Conservation (phyloP, 2,329 filamentous ascomycete genomes). For the Madurella fahalii region DNA sequence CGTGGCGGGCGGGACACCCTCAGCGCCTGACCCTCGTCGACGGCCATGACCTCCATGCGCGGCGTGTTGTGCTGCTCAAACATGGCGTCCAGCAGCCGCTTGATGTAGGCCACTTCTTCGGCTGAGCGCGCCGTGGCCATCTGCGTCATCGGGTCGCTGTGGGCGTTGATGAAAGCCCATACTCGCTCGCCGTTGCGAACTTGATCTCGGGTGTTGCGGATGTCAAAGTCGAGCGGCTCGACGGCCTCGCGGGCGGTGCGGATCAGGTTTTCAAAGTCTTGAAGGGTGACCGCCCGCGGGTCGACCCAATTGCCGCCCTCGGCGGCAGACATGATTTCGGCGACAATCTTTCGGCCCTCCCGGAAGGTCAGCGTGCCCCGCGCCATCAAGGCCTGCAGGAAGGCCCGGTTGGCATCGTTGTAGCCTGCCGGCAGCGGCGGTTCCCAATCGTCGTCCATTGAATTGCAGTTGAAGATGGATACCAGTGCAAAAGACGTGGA, state of each 20-base stretch:
- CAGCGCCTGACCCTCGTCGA: conserved; percentile 74
- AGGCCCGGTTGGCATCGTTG: conserved; percentile 71
- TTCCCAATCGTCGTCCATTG: conserved; percentile 30
- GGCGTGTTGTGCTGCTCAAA: conserved; percentile 83
- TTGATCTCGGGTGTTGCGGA: conserved; percentile 72
- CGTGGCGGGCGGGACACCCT: conserved; percentile 57
- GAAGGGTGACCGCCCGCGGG: conserved; percentile 61
- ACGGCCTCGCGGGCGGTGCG: conserved; percentile 66
- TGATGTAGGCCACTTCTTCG: conserved; percentile 87
- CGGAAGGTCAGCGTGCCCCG: conserved; percentile 71
- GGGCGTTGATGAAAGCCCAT: conserved; percentile 83
- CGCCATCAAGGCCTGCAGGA: conserved; percentile 83
- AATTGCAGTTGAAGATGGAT: background rate
- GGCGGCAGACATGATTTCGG: conserved; percentile 63
- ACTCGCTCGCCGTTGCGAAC: conserved; percentile 55
- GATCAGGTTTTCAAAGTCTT: conserved; percentile 66
- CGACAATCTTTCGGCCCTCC: conserved; percentile 69
- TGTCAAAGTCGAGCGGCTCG: conserved; percentile 80
- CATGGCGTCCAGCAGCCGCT: conserved; percentile 83
- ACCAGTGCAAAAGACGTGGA: background rate
- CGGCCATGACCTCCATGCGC: conserved; percentile 76
- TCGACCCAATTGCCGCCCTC: conserved; percentile 38
- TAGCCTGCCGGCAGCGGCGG: conserved; percentile 37
- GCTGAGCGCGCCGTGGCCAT: conserved; percentile 75
- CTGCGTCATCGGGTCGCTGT: conserved; percentile 79